Evolutionary conservation across 805 yeast species (phyloP).

Genomic region (Saccharomycopsis lassenensis): DNA sequence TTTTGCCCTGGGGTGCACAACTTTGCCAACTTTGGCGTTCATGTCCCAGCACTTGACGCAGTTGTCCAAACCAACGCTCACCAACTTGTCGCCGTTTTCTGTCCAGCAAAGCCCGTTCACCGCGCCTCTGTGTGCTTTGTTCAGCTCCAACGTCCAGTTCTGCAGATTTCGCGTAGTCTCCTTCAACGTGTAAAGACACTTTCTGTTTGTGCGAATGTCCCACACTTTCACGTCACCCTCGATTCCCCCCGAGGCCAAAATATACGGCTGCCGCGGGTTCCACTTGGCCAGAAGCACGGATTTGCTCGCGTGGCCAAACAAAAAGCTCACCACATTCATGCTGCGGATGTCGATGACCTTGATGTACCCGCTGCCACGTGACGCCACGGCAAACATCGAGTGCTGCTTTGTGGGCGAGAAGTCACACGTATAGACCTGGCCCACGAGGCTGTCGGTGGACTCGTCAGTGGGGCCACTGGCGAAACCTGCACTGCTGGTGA

Average conservation of each 20-base stretch:
- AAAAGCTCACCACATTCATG: constrained; percentile 60
- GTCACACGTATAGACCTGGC: constrained; percentile 28
- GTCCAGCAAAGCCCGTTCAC: constrained; percentile 77
- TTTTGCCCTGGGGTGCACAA: neutral
- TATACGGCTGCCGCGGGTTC: constrained; percentile 54
- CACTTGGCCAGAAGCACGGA: constrained; percentile 33
- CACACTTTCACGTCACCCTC: constrained; percentile 76
- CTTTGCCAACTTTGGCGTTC: constrained; percentile 7
- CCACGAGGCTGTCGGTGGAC: constrained; percentile 46
- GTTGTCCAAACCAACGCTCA: constrained; percentile 72
- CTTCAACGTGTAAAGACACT: constrained; percentile 56
- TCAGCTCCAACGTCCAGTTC: constrained; percentile 22
- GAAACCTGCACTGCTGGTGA: neutral
- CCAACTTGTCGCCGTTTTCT: constrained; percentile 47
- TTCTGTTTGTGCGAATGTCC: constrained; percentile 68
- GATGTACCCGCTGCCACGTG: constrained; percentile 51
- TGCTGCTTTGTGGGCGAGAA: constrained; percentile 35
- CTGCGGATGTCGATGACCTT: constrained; percentile 66
- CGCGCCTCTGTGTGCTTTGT: constrained; percentile 56
- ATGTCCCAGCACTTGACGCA: constrained; percentile 72
- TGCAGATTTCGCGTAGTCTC: constrained; percentile 19
- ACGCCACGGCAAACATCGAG: constrained; percentile 57
- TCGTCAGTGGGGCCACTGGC: neutral
- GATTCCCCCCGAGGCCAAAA: constrained; percentile 70
- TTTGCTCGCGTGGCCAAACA: constrained; percentile 27